Evolutionary conservation across 1,284 basidiomycete genomes (phyloP).

Genomic region (Cryptococcus hybrid): DNA sequence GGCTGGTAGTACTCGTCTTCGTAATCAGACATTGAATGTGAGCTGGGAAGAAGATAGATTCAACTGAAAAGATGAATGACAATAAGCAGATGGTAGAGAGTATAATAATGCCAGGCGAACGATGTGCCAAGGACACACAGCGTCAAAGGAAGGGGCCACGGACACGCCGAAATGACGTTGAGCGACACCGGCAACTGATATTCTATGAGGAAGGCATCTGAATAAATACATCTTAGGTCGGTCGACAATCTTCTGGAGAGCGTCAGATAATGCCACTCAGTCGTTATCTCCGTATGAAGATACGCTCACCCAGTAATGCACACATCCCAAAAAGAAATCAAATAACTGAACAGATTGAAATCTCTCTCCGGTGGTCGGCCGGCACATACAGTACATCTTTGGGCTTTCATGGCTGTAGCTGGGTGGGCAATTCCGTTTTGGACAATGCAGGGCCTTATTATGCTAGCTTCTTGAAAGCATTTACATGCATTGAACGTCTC

Average conservation of each 20-base stretch:
- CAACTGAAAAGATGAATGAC: neutral
- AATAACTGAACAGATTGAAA: no score
- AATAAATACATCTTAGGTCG: neutral
- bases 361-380: no score
- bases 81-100: neutral
- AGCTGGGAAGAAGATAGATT: neutral
- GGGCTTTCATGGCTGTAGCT: no score
- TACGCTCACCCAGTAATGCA: no score
- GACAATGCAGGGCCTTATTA: no score
- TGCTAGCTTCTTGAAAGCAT: no score
- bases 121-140: neutral
- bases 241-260: neutral
- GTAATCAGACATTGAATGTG: slow-evolving; percentile 11
- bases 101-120: neutral
- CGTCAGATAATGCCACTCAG: no score
- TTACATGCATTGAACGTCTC: no score
- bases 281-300: no score
- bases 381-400: no score
- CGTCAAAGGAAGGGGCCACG: neutral
- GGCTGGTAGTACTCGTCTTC: slow-evolving; percentile 5
- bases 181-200: neutral
- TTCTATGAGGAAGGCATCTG: neutral
- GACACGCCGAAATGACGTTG: neutral
- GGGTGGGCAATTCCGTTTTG: no score
- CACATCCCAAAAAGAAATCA: no score